Evolutionary conservation across 2,329 filamentous ascomycete species (phyloP).

Genomic region (Cytospora piceae): DNA sequence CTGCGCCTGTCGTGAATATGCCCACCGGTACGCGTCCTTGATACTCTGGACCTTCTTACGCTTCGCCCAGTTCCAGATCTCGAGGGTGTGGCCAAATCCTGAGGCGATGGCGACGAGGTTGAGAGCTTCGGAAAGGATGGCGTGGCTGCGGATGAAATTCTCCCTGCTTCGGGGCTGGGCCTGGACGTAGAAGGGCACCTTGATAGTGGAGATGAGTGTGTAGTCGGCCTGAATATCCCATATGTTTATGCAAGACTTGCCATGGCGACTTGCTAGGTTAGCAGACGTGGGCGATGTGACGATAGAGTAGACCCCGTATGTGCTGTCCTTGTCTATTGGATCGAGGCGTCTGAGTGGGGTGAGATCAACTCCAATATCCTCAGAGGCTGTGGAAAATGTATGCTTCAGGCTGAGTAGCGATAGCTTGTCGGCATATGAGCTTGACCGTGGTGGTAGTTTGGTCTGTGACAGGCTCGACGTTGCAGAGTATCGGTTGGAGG

Average conservation of each 20-base stretch:
- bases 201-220: constrained; percentile 39
- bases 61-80: constrained; percentile 46
- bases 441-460: constrained; percentile 18
- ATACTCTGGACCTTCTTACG: constrained; percentile 46
- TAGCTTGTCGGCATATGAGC: constrained; percentile 17
- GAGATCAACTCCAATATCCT: constrained; percentile 18
- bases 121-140: constrained; percentile 46
- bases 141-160: constrained; percentile 48
- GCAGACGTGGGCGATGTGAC: constrained; percentile 42
- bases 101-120: constrained; percentile 45
- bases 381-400: not conserved
- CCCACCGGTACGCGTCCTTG: constrained; percentile 44
- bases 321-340: constrained; percentile 37
- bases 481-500: constrained; percentile 20
- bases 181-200: constrained; percentile 45
- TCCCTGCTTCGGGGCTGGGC: constrained; percentile 45
- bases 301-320: constrained; percentile 41
- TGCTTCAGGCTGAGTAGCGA: constrained; percentile 1
- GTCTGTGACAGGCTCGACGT: constrained; percentile 5
- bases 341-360: constrained; percentile 34
- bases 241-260: constrained; percentile 38
- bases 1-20: constrained; percentile 42
- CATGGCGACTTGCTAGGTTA: constrained; percentile 42
- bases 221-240: constrained; percentile 36
- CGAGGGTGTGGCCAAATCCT: constrained; percentile 44